phyloP scores from a whole-genome alignment of 805 yeast genomes.

The Millerozyma acaciae region DNA sequence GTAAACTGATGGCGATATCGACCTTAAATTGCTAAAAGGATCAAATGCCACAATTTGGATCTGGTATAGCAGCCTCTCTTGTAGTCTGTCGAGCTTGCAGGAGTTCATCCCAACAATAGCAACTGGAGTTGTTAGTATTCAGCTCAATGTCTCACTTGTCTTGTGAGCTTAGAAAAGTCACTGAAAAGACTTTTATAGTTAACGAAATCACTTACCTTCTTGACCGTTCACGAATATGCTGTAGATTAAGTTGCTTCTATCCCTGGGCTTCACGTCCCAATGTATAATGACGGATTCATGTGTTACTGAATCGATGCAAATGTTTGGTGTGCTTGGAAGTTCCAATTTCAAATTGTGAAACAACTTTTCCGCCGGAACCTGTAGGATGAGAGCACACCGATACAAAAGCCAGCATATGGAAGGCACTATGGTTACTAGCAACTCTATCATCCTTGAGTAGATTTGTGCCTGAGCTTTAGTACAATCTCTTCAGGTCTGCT shows the following conservation, averaged over 20 bases:
- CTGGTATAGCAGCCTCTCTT: conserved; percentile 25
- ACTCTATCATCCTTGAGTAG: conserved; percentile 29
- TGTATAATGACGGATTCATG: conserved; percentile 45
- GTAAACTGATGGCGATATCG: conserved; percentile 30
- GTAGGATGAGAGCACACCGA: conserved; percentile 33
- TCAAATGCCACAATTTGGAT: conserved; percentile 37
- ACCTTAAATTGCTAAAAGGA: conserved; percentile 29
- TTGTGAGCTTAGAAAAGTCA: background rate
- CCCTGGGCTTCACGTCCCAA: conserved; percentile 44
- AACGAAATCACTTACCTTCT: conserved; percentile 16
- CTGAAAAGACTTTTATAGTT: background rate
- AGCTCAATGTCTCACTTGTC: background rate
- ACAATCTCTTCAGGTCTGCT: no score
- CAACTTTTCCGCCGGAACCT: conserved; percentile 45
- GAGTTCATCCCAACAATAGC: conserved; percentile 33
- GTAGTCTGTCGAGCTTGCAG: conserved; percentile 31
- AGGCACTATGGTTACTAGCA: conserved; percentile 30
- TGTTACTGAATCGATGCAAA: conserved; percentile 54
- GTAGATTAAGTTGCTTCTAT: conserved; percentile 30
- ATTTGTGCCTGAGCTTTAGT: no score
- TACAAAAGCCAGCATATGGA: conserved; percentile 39
- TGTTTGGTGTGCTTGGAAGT: conserved; percentile 52
- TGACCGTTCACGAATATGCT: conserved; percentile 30
- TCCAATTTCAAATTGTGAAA: conserved; percentile 46
- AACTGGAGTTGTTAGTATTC: conserved; percentile 13